Base-by-base conservation (phyloP, 139 green algal species). In the Asterochloris sp. region DNA sequence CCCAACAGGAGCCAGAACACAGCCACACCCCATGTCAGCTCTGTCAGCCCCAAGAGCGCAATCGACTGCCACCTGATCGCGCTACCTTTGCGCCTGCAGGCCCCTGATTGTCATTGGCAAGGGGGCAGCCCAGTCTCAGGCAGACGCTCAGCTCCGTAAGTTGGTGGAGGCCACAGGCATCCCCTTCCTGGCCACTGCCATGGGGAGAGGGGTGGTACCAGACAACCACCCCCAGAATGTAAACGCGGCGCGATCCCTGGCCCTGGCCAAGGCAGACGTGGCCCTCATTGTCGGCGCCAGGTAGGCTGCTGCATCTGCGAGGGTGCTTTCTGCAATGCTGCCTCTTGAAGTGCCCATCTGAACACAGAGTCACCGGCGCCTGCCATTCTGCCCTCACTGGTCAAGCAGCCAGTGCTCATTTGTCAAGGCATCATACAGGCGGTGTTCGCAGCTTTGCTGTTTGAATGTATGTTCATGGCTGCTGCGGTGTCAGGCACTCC, bases 71-170 rank as follows among this genome's bases (percentile, higher is more conserved):
- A 2, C 6, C 6, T 54, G 4, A 54, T 54, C 38, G 6, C 38
- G 6, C 38, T 54, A 54, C 38, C 38, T 10, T 54, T 6, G n/a
- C 38, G 6, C n/a, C 19, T 71, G 82, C 81, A 86, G 88, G 76
- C 93, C 93, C 61, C 89, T 97, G 67, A 17, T 96, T 12, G 89
- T 97, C 27, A 69, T 95, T 0, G 93, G 93, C 68, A 94, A 95
- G 78, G 93, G 93, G 1, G 91, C 91, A 16, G 93, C 90, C 0
- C 85, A 89, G 24, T 82, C 86, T 0, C 68, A 83, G 23, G 88
- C 86, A 21, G 91, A 93, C 76, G 69, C 76, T 0, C 26, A 69
- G 17, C 68, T 97, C 78, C 73, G 78, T 14, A 13, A 78, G 62
- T 82, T 97, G 38, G 87, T 89, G 4, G 82, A 93, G 64, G 67